Conservation (phyloP, 306 rosid species). For the Glycine latifolia region DNA sequence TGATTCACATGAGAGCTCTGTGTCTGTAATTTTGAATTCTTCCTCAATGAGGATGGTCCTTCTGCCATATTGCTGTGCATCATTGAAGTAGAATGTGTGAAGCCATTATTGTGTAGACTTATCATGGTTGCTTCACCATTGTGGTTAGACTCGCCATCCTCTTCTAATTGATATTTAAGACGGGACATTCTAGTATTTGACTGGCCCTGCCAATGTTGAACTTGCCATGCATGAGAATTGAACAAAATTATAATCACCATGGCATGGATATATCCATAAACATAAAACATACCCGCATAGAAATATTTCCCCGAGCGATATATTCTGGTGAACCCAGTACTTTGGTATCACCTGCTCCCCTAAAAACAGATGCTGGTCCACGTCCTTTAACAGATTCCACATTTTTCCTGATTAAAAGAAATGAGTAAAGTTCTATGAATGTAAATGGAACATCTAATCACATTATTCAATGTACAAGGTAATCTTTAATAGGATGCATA, state of each 20-base stretch:
- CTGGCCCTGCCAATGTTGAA: slow-evolving; percentile 57
- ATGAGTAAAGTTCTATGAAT: slow-evolving; percentile 7
- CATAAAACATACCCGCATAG: slow-evolving; percentile 57
- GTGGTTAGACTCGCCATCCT: slow-evolving; percentile 54
- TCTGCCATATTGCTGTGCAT: slow-evolving; percentile 46
- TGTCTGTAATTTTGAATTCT: slow-evolving; percentile 50
- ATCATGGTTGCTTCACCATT: slow-evolving; percentile 48
- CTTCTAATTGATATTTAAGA: slow-evolving; percentile 50
- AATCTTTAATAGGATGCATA: slow-evolving; percentile 1
- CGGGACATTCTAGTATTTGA: slow-evolving; percentile 52
- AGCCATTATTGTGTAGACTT: slow-evolving; percentile 45
- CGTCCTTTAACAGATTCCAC: slow-evolving; percentile 60
- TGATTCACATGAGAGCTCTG: slow-evolving; percentile 64
- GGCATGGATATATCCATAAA: not conserved
- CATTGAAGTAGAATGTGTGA: slow-evolving; percentile 55
- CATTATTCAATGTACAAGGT: not conserved
- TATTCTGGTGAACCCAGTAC: slow-evolving; percentile 61
- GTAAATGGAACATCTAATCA: not conserved
- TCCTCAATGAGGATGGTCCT: slow-evolving; percentile 43
- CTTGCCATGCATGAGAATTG: slow-evolving; percentile 41
- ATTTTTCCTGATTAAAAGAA: slow-evolving; percentile 61
- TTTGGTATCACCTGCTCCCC: slow-evolving; percentile 62
- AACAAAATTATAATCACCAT: slow-evolving; percentile 14
- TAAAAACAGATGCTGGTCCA: slow-evolving; percentile 66
- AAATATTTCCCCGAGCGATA: slow-evolving; percentile 49